phyloP scores from a whole-genome alignment of 2,329 filamentous ascomycete species.

The Tolypocladium tropicale region DNA sequence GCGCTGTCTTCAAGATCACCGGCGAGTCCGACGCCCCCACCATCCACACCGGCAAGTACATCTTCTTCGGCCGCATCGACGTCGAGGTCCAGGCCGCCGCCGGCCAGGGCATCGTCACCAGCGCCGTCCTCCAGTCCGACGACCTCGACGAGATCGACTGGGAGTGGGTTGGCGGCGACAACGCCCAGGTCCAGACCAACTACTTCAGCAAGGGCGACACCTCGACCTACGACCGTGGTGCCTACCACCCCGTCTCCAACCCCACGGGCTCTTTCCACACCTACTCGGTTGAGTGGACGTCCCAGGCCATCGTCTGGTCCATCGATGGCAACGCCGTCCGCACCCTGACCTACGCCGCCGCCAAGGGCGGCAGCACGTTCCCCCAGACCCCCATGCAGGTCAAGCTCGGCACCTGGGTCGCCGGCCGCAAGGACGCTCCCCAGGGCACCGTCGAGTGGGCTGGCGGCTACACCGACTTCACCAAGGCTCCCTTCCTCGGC shows the following conservation, averaged over 20 bases:
- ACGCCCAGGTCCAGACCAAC: slow-evolving; percentile 67
- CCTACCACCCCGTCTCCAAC: slow-evolving; percentile 46
- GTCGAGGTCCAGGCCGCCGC: slow-evolving; percentile 68
- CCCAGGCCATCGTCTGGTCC: slow-evolving; percentile 51
- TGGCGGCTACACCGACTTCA: slow-evolving; percentile 48
- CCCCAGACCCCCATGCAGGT: slow-evolving; percentile 67
- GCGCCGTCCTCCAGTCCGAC: slow-evolving; percentile 81
- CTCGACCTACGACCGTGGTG: slow-evolving; percentile 59
- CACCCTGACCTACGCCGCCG: slow-evolving; percentile 49
- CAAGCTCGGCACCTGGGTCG: slow-evolving; percentile 60
- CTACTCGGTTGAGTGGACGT: slow-evolving; percentile 60
- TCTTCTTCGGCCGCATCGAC: slow-evolving; percentile 91
- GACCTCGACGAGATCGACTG: slow-evolving; percentile 83
- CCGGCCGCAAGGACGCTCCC: slow-evolving; percentile 45
- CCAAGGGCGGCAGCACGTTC: slow-evolving; percentile 46
- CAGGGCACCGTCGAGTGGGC: slow-evolving; percentile 64
- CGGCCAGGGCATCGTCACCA: slow-evolving; percentile 81
- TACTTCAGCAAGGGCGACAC: slow-evolving; percentile 72
- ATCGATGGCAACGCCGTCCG: slow-evolving; percentile 53
- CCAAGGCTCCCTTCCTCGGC: slow-evolving; percentile 39
- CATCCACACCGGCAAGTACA: slow-evolving; percentile 72
- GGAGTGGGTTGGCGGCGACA: slow-evolving; percentile 77
- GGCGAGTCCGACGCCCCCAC: slow-evolving; percentile 57
- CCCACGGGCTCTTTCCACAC: slow-evolving; percentile 46
- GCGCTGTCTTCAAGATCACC: slow-evolving; percentile 56